A percentile compares a stretch with the other conserved stretches of the same genome.
Evolutionary conservation across 129 eudicot species (phyloP).

Genomic region (Centrapalus pauciflorus): DNA sequence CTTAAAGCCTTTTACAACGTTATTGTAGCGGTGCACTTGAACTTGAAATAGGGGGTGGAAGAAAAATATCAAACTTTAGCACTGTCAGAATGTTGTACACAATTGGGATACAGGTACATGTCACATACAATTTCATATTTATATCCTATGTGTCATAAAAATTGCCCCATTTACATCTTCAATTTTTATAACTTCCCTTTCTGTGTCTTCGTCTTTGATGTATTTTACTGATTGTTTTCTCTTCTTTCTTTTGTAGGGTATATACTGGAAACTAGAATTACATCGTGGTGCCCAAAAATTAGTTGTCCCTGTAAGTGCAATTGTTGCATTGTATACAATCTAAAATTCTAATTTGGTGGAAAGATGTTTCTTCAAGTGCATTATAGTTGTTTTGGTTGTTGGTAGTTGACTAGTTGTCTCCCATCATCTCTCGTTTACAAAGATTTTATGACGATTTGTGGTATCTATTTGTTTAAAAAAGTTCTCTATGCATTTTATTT

Average conservation of each 20-base stretch:
- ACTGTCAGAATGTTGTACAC: constrained; percentile 78
- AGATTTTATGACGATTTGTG: neutral
- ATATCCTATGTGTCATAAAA: neutral
- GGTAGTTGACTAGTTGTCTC: too few species aligned
- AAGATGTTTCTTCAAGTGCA: neutral
- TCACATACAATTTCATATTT: neutral
- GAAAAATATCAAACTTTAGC: constrained; percentile 82
- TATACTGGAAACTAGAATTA: constrained; percentile 79
- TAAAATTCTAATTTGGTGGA: neutral
- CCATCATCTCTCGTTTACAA: neutral
- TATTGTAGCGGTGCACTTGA: constrained; percentile 70
- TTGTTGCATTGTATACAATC: neutral
- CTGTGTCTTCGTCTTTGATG: neutral
- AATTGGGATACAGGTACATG: constrained; percentile 74
- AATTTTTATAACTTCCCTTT: neutral
- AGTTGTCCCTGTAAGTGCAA: constrained; percentile 86
- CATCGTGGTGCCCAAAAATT: constrained; percentile 92
- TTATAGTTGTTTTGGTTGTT: neutral
- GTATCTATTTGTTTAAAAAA: neutral
- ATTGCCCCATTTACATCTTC: neutral
- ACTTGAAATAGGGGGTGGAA: constrained; percentile 95
- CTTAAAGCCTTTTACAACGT: neutral
- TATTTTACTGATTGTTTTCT: neutral
- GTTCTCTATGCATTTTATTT: neutral
- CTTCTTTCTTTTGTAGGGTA: constrained; percentile 46